Evolutionary conservation across 768 basidiomycete genomes (phyloP).

Genomic region (Tulasnella sp.): DNA sequence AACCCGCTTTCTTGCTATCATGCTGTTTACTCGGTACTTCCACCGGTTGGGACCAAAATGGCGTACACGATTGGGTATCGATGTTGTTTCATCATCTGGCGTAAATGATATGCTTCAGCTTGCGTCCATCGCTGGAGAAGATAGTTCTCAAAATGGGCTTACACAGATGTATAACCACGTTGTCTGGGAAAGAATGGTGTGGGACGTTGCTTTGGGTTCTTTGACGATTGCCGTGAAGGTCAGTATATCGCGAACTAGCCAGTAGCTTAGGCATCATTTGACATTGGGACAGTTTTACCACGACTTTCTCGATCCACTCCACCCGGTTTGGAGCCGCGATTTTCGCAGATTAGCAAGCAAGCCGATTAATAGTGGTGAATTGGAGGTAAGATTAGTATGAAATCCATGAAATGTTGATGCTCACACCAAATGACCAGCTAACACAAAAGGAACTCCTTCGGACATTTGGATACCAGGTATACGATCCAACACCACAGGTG

Average conservation of each 20-base stretch:
- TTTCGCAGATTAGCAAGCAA: not conserved
- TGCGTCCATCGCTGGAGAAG: conserved; percentile 1
- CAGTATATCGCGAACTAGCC: not conserved
- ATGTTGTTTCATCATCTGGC: too few species aligned
- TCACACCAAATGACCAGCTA: not conserved
- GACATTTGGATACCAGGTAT: not conserved
- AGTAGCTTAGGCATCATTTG: not conserved
- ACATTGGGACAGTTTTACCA: not conserved
- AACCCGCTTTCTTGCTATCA: conserved; percentile 8
- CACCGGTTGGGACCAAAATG: not conserved
- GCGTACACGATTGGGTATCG: not conserved
- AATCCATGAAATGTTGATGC: not conserved
- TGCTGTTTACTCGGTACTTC: conserved; percentile 13
- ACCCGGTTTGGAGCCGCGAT: not conserved
- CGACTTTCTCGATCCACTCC: not conserved
- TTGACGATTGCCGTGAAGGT: conserved; percentile 15
- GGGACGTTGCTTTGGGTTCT: conserved; percentile 14
- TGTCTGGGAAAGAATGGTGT: not conserved
- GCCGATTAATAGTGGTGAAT: not conserved
- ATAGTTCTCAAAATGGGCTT: not conserved
- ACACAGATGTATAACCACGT: not conserved
- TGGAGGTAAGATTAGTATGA: not conserved
- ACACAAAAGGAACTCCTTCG: not conserved
- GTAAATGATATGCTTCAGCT: too few species aligned
- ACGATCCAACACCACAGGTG: not conserved